A percentile compares a stretch with the other conserved stretches of the same genome.
Evolutionary conservation across 371 early-diverging fungal species (phyloP).

Genomic region (Actinomucor elegans): DNA sequence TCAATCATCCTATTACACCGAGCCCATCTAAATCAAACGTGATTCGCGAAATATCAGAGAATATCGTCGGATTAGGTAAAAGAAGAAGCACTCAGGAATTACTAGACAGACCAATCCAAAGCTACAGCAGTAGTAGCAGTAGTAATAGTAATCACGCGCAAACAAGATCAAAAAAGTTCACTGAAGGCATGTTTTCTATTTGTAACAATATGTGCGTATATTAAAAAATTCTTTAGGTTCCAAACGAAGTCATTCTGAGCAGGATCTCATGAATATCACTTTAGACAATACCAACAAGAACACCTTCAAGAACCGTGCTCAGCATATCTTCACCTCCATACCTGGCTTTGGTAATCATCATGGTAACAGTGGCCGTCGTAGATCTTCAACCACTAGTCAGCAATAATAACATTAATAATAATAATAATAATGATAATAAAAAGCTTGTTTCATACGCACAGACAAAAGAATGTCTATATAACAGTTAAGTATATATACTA

Average conservation of each 20-base stretch:
- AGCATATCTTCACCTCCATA: conserved; percentile 26
- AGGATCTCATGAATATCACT: conserved; percentile 32
- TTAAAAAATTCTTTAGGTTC: conserved; percentile 18
- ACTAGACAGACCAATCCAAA: conserved; percentile 2
- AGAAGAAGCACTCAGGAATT: conserved; percentile 31
- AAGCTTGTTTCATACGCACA: conserved; percentile 2
- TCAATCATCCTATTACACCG: conserved; percentile 10
- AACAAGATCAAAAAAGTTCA: conserved; percentile 9
- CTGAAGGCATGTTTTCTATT: conserved; percentile 12
- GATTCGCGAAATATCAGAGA: conserved; percentile 34
- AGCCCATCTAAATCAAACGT: conserved; percentile 34
- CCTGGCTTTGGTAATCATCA: conserved; percentile 14
- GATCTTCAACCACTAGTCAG: conserved; percentile 8
- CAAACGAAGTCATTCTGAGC: conserved; percentile 39
- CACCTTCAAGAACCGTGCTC: conserved; percentile 25
- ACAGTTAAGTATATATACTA: too few species aligned
- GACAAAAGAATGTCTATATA: too few species aligned
- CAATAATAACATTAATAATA: not conserved
- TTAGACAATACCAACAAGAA: not conserved
- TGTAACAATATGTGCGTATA: conserved; percentile 12
- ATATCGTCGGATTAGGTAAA: conserved; percentile 23
- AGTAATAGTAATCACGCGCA: conserved; percentile 2
- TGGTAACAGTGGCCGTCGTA: not conserved
- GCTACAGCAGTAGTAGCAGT: not conserved
- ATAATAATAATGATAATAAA: not conserved